Evolutionary conservation across 2,329 filamentous ascomycete genomes (phyloP), one percentile per base, ranked within the genome.

Genomic region (Monilinia vaccinii-corymbosi): DNA sequence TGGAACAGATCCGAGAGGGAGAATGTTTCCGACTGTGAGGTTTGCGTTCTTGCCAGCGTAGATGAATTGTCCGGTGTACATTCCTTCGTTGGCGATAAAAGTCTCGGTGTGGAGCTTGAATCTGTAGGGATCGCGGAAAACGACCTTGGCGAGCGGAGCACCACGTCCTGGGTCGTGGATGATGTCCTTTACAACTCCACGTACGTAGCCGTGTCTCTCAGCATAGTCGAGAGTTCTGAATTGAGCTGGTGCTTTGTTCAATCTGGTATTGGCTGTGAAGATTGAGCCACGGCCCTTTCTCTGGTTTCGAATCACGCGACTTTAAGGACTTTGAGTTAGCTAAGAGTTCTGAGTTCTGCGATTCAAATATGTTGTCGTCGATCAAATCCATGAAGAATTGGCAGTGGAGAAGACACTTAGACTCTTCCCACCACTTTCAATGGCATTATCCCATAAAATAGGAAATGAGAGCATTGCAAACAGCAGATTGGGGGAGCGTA

Each of bases 1-100:
- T 71, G 94, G 94, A 77, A 97, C 89, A 75, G 89, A 91, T 76
- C 86, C 85, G 72, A 99, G 86, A 69, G 94, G 94, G 67, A 99
- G 90, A 76, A 99, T 81, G 85, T 99, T 99, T 79, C 94, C 94
- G 78, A 99, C 87, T 75, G 89, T 97, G 75, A 99, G 86, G 70
- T 88, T 83, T 74, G 94, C 94, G 82, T 96, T 94, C 91, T 99
- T 99, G 77, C 94, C 94, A 76, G 93, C 94, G 81, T 99, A 99
- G 88, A 99, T 91, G 86, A 99, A 99, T 81, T 99, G 94, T 77
- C 94, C 94, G 71, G 94, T 97, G 90, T 97, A 99, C 92, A 97
- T 97, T 83, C 94, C 94, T 85, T 97, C 94, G 82, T 97, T 99
- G 80, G 94, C 94, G 76, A 99, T 99, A 88, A 99, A 97, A 72